Base-by-base conservation (phyloP, 139 green algal species). In the Closterium sp. region DNA sequence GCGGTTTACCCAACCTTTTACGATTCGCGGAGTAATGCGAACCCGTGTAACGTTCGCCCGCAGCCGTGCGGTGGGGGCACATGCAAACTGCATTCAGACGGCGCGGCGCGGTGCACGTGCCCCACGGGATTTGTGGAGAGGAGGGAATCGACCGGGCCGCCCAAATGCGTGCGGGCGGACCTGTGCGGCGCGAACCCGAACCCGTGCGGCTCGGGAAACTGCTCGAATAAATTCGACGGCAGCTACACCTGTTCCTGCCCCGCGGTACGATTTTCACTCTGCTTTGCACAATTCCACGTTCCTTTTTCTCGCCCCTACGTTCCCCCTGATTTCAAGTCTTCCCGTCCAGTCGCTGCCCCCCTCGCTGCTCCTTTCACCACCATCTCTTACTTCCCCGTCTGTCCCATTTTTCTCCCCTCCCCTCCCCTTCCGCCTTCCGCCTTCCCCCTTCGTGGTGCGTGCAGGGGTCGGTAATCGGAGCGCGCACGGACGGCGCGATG, bases 161-260 rank as follows among this genome's bases (percentile, higher is more conserved):
- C 90, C 19, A 90, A 90, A 50, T 92, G 90, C 29, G 90, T 90
- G 73, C 70, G 70, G 10, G 79, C 70, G 7, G 79, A 92, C 21
- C 70, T 73, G 9, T 92, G 90, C 73, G n/a, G 11, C 84, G 31
- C 45, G 28, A 92, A 92, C 19, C 90, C 90, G 21, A 92, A 92
- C 22, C 90, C 90, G 38, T 92, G 90, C 90, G 90, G 90, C 38
- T 50, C 73, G 7, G 90, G 90, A n/a, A 27, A 4, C 2, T 92
- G 90, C 73, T 50, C 22, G n/a, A 92, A 92, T 27, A 19, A 29
- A 24, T 24, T 31, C 38, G 90, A 92, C 24, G 90, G 90, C 38
- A 90, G 32, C 31, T 92, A 92, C 73, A 34, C 42, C 24, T 92
- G 90, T 85, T n/a, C 42, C 13, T 92, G 90, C 90, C 84, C 86